Percentiles rank a stretch among this genome's conserved stretches.
Evolutionary conservation across 2,329 filamentous ascomycete species (phyloP).

Genomic region (Hymenoscyphus linearis): DNA sequence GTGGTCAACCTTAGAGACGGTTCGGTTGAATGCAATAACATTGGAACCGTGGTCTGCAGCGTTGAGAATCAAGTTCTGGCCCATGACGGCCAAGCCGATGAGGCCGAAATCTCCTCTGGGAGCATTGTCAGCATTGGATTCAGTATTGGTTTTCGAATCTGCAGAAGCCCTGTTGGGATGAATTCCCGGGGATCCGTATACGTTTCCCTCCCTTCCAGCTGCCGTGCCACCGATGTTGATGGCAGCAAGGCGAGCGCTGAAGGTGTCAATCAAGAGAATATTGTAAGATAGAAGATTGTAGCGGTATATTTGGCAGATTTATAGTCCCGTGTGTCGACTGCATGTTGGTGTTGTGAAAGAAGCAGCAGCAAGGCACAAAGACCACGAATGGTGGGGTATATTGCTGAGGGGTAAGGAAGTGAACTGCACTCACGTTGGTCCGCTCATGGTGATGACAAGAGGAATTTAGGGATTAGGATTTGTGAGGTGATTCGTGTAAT

Average conservation of each 20-base stretch:
- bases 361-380: conserved; percentile 9
- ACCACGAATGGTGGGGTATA: conserved; percentile 30
- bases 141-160: neutral
- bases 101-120: conserved; percentile 70
- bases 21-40: conserved; percentile 97
- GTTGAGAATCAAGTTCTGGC: conserved; percentile 85
- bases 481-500: neutral
- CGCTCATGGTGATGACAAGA: conserved; percentile 27
- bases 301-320: neutral
- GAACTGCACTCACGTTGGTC: conserved; percentile 54
- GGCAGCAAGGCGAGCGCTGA: conserved; percentile 69
- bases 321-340: neutral
- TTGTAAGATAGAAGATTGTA: neutral
- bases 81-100: conserved; percentile 88
- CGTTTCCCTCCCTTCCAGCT: conserved; percentile 32
- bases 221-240: conserved; percentile 61
- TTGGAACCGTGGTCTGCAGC: conserved; percentile 91
- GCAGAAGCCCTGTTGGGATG: conserved; percentile 8
- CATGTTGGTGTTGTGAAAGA: neutral
- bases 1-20: conserved; percentile 93
- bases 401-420: conserved; percentile 26
- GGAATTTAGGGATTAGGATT: neutral
- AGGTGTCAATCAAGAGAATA: conserved; percentile 23
- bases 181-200: conserved; percentile 35
- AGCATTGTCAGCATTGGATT: conserved; percentile 24